These are phyloP conservation scores for Mycena vitilis DNA, from an alignment of 768 basidiomycete species.

Conservation along the genomic window DNA sequence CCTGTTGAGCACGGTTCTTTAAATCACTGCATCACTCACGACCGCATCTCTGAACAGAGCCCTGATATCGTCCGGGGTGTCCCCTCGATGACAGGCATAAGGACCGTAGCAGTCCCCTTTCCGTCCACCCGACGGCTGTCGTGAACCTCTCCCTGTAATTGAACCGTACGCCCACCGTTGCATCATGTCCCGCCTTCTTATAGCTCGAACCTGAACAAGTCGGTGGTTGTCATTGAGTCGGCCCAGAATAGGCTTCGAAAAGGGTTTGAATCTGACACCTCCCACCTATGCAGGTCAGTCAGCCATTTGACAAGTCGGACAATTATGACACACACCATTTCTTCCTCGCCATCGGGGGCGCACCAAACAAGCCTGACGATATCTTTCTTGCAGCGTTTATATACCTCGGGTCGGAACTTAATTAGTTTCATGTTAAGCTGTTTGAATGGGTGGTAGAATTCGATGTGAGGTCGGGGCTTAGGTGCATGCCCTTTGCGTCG, in stretches of 20 bases:
- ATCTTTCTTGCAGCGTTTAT: not conserved
- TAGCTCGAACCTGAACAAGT: not conserved
- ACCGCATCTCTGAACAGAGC: not conserved
- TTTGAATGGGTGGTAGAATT: not conserved
- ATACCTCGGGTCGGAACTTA: not conserved
- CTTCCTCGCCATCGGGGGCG: too few species aligned
- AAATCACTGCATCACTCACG: not conserved
- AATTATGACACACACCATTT: too few species aligned
- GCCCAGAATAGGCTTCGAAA: not conserved
- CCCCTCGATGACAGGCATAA: not conserved
- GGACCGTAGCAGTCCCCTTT: not conserved
- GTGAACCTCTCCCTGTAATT: not conserved
- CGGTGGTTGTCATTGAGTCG: not conserved
- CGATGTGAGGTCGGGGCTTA: not conserved
- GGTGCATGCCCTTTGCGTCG: too few species aligned
- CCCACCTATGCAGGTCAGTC: not conserved
- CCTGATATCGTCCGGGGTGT: not conserved
- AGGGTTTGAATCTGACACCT: not conserved
- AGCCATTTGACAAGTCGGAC: too few species aligned
- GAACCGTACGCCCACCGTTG: constrained; percentile 7
- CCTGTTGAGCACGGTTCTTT: not conserved
- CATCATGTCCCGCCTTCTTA: not conserved
- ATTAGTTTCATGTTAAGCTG: not conserved
- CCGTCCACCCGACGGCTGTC: not conserved
- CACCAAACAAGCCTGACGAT: too few species aligned